Percentiles rank a stretch among this genome's conserved stretches.
phyloP scores from a whole-genome alignment of 805 yeast genomes.

The Blastobotrys chiropterorum region DNA sequence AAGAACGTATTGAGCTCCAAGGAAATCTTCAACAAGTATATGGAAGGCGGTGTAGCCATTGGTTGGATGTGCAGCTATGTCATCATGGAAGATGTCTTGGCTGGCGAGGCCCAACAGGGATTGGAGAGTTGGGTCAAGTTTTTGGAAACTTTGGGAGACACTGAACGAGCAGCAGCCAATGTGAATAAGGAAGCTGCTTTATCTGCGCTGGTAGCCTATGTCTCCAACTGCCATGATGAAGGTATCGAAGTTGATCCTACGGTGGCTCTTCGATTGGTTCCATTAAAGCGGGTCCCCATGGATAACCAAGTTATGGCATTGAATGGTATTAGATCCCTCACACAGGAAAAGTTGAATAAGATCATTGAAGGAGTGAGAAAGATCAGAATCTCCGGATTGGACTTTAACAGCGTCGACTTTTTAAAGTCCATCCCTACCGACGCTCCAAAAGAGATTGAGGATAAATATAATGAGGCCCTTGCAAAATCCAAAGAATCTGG shows the following conservation, averaged over 20 bases:
- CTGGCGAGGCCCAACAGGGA: conserved; percentile 23
- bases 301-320: conserved; percentile 12
- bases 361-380: conserved; percentile 18
- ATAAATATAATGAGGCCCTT: conserved; percentile 23
- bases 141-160: conserved; percentile 24
- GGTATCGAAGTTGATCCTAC: conserved; percentile 18
- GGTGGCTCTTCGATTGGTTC: conserved; percentile 17
- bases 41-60: conserved; percentile 9
- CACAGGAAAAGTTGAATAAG: conserved; percentile 2
- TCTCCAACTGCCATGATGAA: conserved; percentile 18
- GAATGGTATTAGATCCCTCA: conserved; percentile 8
- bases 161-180: conserved; percentile 14
- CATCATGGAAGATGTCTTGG: conserved; percentile 20
- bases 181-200: conserved; percentile 27
- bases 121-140: conserved; percentile 30
- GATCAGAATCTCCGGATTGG: conserved; percentile 14
- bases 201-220: conserved; percentile 30
- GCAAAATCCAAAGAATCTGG: conserved; percentile 9
- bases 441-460: conserved; percentile 21
- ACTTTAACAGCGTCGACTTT: conserved; percentile 19
- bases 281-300: conserved; percentile 21
- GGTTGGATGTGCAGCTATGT: conserved; percentile 24
- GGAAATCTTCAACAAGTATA: conserved; percentile 10
- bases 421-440: conserved; percentile 19
- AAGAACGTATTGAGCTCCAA: conserved; percentile 1